These are phyloP conservation scores for Isabelozyma gotoi DNA, from an alignment of 805 yeast genomes.

Conservation along the genomic window DNA sequence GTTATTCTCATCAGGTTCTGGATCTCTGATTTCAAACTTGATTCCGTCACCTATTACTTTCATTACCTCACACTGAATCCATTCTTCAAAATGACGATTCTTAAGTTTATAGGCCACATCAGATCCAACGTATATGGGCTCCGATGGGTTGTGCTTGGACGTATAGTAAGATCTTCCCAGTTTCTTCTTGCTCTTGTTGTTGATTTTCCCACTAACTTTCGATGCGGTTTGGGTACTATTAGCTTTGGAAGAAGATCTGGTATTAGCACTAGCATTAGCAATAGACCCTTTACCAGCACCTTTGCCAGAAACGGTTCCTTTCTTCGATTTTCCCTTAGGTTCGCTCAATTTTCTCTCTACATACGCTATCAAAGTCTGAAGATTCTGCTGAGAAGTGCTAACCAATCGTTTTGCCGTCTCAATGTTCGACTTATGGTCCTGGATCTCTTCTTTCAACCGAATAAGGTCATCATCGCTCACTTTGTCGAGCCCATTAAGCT, in stretches of 20 bases:
- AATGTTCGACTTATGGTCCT: constrained; percentile 56
- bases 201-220: constrained; percentile 9
- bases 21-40: constrained; percentile 89
- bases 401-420: constrained; percentile 46
- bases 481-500: constrained; percentile 23
- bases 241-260: constrained; percentile 3
- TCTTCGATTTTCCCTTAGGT: constrained; percentile 6
- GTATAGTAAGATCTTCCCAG: constrained; percentile 47
- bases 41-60: constrained; percentile 72
- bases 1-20: constrained; percentile 93
- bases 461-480: constrained; percentile 39
- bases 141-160: constrained; percentile 62
- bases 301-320: constrained; percentile 7
- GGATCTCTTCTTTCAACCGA: constrained; percentile 38
- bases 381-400: constrained; percentile 43
- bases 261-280: not conserved
- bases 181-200: constrained; percentile 18
- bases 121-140: constrained; percentile 60
- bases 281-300: constrained; percentile 9
- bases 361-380: constrained; percentile 43
- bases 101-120: constrained; percentile 86
- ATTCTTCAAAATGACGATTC: constrained; percentile 76
- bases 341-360: constrained; percentile 16
- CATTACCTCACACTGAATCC: constrained; percentile 94
- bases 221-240: constrained; percentile 8